phyloP scores from a whole-genome alignment of 1,284 basidiomycete genomes.

The Fomitopsis pinicola region DNA sequence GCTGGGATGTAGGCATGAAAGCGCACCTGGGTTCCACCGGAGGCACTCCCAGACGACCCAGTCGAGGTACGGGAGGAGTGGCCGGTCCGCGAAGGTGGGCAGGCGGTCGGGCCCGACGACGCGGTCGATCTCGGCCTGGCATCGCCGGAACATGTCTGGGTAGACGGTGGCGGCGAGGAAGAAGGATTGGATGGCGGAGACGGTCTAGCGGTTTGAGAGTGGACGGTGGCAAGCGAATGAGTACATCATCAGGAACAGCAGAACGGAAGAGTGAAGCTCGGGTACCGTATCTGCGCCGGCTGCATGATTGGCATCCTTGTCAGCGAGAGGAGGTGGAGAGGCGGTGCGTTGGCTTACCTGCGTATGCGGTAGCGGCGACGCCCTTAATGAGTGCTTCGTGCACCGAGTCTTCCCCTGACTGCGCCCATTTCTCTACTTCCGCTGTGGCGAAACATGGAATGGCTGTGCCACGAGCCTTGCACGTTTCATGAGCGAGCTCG shows the following conservation, averaged over 20 bases:
- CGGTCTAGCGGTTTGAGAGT: slow-evolving; percentile 12
- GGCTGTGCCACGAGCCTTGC: slow-evolving; percentile 16
- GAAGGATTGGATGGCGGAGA: slow-evolving; percentile 19
- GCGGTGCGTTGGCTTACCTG: slow-evolving; percentile 11
- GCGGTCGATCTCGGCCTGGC: slow-evolving; percentile 29
- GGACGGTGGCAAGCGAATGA: not conserved
- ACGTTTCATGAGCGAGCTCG: not conserved
- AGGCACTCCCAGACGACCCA: slow-evolving; percentile 28
- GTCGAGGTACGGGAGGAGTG: slow-evolving; percentile 27
- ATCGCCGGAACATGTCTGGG: slow-evolving; percentile 23
- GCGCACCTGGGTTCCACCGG: slow-evolving; percentile 18
- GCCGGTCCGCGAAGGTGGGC: slow-evolving; percentile 28
- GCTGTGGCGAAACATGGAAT: slow-evolving; percentile 12
- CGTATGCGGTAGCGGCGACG: slow-evolving; percentile 19
- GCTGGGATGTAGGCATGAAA: not conserved
- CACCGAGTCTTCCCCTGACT: slow-evolving; percentile 7
- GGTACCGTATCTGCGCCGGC: slow-evolving; percentile 23
- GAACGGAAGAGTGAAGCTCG: not conserved
- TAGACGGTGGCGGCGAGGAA: slow-evolving; percentile 17
- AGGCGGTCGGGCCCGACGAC: slow-evolving; percentile 26
- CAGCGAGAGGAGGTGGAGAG: not conserved
- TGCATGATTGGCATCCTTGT: not conserved
- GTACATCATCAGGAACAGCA: not conserved
- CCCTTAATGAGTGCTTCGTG: slow-evolving; percentile 17
- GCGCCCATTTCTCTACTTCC: slow-evolving; percentile 11